Conservation (phyloP, 139 green algal species). For the Chlorella sp. region DNA sequence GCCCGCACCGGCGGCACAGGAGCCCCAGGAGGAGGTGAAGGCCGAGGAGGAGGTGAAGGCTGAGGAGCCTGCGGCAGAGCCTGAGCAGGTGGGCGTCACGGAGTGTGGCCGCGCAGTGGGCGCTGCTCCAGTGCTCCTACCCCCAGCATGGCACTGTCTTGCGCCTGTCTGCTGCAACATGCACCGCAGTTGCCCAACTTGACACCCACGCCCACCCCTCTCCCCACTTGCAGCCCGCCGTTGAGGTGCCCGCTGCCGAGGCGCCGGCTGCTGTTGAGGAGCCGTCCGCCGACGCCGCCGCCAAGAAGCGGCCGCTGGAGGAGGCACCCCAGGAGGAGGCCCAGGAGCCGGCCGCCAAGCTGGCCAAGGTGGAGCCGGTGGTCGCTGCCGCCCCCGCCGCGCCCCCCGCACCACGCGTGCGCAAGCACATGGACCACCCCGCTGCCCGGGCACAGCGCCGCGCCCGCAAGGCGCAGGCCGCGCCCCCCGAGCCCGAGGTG, state of each 20-base stretch:
- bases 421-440: conserved; percentile 5
- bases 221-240: background rate
- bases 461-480: background rate
- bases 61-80: background rate
- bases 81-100: background rate
- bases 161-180: too few species aligned
- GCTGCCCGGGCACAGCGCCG: background rate
- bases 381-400: background rate
- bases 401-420: background rate
- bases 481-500: background rate
- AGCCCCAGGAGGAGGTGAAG: background rate
- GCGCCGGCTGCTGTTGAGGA: background rate
- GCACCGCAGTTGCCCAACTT: too few species aligned
- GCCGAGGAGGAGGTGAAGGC: background rate
- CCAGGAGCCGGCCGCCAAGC: conserved; percentile 2
- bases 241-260: background rate
- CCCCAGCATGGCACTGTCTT: too few species aligned
- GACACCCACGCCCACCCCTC: background rate
- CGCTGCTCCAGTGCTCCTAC: too few species aligned
- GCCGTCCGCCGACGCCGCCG: background rate
- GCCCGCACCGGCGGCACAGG: background rate
- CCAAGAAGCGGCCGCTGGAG: conserved; percentile 14
- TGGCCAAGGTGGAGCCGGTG: conserved; percentile 7
- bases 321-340: background rate
- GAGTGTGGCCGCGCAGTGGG: too few species aligned